Evolutionary conservation across 2,329 filamentous ascomycete genomes (phyloP).

Genomic region (Ceratocystis colombiana): DNA sequence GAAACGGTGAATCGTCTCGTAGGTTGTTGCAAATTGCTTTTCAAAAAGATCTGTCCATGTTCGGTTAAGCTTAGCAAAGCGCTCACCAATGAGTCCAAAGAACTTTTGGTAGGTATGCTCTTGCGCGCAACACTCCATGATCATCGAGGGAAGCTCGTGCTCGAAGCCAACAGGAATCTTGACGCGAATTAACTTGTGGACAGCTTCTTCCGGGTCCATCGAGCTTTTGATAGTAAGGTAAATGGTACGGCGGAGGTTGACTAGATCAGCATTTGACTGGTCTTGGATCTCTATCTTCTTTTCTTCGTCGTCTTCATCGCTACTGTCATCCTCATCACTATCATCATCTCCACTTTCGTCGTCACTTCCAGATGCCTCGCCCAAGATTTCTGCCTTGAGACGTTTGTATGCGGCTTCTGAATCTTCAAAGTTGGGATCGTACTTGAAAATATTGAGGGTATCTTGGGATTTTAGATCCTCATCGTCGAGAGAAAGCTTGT

Average conservation of each 20-base stretch:
- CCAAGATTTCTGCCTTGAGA: conserved; percentile 85
- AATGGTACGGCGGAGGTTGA: conserved; percentile 85
- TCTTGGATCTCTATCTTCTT: conserved; percentile 93
- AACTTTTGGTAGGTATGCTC: conserved; percentile 97
- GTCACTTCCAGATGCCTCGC: conserved; percentile 80
- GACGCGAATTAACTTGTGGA: conserved; percentile 94
- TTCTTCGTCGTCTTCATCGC: conserved; percentile 65
- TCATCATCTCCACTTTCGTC: conserved; percentile 52
- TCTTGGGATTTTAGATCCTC: conserved; percentile 71
- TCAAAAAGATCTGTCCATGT: conserved; percentile 92
- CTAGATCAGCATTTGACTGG: conserved; percentile 88
- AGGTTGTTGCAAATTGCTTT: conserved; percentile 81
- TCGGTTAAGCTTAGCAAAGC: conserved; percentile 91
- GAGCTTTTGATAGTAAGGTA: conserved; percentile 97
- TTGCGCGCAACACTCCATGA: conserved; percentile 92
- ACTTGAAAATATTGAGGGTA: conserved; percentile 89
- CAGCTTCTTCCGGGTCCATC: conserved; percentile 90
- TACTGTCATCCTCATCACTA: conserved; percentile 55
- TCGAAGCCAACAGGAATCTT: conserved; percentile 80
- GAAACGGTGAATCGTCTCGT: conserved; percentile 93
- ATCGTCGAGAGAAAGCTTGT: conserved; percentile 71
- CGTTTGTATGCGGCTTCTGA: conserved; percentile 84
- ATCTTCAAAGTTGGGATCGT: conserved; percentile 77
- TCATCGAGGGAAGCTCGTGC: conserved; percentile 86
- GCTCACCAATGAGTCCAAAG: conserved; percentile 85